Percentiles rank a stretch among this genome's conserved stretches.
Evolutionary conservation across 2,329 filamentous ascomycete species (phyloP).

Genomic region (Fusarium paranaense): DNA sequence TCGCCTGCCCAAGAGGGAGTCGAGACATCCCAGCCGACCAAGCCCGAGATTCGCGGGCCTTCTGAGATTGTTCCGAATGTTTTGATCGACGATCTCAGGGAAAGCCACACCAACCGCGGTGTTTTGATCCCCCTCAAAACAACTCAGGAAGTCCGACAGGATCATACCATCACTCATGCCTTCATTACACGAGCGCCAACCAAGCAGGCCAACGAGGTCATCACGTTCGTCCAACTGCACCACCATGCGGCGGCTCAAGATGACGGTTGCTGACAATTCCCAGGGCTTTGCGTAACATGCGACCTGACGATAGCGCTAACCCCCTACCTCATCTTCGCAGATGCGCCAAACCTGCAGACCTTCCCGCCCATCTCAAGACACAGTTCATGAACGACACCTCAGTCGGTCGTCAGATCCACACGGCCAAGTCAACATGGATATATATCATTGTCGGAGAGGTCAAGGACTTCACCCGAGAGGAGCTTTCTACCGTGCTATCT

Average conservation of each 20-base stretch:
- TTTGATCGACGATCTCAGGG: slow-evolving; percentile 52
- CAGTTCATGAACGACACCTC: slow-evolving; percentile 70
- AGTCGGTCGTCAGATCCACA: slow-evolving; percentile 66
- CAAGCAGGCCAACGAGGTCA: slow-evolving; percentile 76
- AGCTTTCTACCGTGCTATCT: slow-evolving; percentile 62
- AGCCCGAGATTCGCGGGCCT: slow-evolving; percentile 39
- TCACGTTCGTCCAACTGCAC: slow-evolving; percentile 68
- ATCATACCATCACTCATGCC: slow-evolving; percentile 69
- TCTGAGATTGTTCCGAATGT: slow-evolving; percentile 49
- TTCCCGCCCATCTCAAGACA: slow-evolving; percentile 74
- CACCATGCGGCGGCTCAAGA: background rate
- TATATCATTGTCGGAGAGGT: slow-evolving; percentile 68
- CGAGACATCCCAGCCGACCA: slow-evolving; percentile 17
- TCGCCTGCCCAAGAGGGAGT: slow-evolving; percentile 17
- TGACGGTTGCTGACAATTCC: slow-evolving; percentile 27
- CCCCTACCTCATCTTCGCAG: slow-evolving; percentile 78
- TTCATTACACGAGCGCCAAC: slow-evolving; percentile 80
- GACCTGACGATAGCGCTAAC: slow-evolving; percentile 71
- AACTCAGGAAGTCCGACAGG: slow-evolving; percentile 70
- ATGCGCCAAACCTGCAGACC: slow-evolving; percentile 77
- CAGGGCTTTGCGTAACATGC: slow-evolving; percentile 67
- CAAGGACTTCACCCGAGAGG: slow-evolving; percentile 63
- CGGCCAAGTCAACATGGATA: slow-evolving; percentile 70
- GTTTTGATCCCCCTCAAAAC: slow-evolving; percentile 74
- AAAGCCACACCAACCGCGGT: slow-evolving; percentile 54